phyloP scores from a whole-genome alignment of 768 basidiomycete genomes.

The Boletus bicolor region DNA sequence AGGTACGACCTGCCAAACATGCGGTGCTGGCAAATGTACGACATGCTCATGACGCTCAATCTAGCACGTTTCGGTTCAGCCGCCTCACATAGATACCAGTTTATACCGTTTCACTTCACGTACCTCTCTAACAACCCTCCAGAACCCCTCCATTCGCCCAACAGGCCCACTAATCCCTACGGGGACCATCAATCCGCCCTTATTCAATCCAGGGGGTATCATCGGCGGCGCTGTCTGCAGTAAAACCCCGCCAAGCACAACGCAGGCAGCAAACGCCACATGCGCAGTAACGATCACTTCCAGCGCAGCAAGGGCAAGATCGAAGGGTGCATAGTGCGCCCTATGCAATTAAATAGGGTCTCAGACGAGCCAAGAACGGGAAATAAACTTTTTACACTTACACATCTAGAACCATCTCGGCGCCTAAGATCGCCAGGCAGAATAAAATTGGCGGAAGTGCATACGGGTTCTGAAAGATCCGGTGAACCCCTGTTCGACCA shows the following conservation, averaged over 20 bases:
- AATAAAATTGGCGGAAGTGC: constrained; percentile 60
- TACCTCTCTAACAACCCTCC: constrained; percentile 80
- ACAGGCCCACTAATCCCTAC: constrained; percentile 28
- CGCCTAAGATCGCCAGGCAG: constrained; percentile 50
- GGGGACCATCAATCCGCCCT: constrained; percentile 10
- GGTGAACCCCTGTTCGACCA: constrained; percentile 9
- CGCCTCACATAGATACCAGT: neutral
- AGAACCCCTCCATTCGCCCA: constrained; percentile 77
- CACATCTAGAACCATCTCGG: constrained; percentile 53
- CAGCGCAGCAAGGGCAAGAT: constrained; percentile 78
- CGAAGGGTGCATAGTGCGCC: constrained; percentile 64
- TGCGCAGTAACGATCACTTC: constrained; percentile 77
- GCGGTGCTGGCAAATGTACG: constrained; percentile 77
- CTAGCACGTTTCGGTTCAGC: constrained; percentile 35
- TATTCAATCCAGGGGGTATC: constrained; percentile 6
- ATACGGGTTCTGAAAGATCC: constrained; percentile 72
- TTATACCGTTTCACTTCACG: constrained; percentile 17
- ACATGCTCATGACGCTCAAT: constrained; percentile 84
- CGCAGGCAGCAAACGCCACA: constrained; percentile 80
- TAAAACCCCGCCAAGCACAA: constrained; percentile 80
- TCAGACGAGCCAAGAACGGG: neutral
- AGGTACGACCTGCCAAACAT: constrained; percentile 83
- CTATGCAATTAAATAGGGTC: constrained; percentile 18
- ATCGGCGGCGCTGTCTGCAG: constrained; percentile 81
- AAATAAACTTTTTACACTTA: constrained; percentile 37